These are phyloP conservation scores for Phytophthora sansomeana DNA, from an alignment of 352 stramenopile species.

Conservation along the genomic window DNA sequence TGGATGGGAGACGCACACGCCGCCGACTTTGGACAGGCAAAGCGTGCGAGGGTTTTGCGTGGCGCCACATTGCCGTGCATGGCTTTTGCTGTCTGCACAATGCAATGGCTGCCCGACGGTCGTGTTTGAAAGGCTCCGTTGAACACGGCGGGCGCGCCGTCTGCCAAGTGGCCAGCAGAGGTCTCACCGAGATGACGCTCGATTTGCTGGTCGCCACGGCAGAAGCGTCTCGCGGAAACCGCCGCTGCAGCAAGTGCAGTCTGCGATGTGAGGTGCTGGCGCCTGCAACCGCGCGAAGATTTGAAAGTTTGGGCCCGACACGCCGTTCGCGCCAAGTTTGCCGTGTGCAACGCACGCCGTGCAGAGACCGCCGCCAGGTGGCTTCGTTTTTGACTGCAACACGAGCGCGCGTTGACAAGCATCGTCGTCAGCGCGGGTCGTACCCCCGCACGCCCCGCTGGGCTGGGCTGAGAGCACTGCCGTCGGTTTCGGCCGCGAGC, in stretches of 20 bases:
- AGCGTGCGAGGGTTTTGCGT: constrained; percentile 1
- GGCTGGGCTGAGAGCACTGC: no score
- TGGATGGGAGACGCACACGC: constrained; percentile 7
- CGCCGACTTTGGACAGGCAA: constrained; percentile 17
- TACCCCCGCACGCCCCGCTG: no score
- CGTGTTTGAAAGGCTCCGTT: no score
- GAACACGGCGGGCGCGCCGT: constrained; percentile 19
- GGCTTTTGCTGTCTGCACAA: no score
- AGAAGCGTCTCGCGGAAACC: background rate
- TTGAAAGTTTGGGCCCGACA: constrained; percentile 39
- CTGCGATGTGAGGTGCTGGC: background rate
- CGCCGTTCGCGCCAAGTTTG: constrained; percentile 12
- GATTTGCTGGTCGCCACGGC: background rate
- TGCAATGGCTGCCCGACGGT: no score
- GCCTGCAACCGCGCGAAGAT: constrained; percentile 15
- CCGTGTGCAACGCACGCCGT: constrained; percentile 1
- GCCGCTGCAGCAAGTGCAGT: background rate
- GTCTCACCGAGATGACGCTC: constrained; percentile 14
- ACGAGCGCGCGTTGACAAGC: no score
- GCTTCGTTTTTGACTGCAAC: background rate
- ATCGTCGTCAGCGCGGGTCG: constrained; percentile 1
- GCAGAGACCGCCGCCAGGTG: constrained; percentile 2
- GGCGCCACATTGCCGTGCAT: no score
- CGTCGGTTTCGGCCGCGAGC: no score
- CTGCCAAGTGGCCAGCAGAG: constrained; percentile 8